Conservation (phyloP, 1,284 basidiomycete species). For the Irpex sp. region DNA sequence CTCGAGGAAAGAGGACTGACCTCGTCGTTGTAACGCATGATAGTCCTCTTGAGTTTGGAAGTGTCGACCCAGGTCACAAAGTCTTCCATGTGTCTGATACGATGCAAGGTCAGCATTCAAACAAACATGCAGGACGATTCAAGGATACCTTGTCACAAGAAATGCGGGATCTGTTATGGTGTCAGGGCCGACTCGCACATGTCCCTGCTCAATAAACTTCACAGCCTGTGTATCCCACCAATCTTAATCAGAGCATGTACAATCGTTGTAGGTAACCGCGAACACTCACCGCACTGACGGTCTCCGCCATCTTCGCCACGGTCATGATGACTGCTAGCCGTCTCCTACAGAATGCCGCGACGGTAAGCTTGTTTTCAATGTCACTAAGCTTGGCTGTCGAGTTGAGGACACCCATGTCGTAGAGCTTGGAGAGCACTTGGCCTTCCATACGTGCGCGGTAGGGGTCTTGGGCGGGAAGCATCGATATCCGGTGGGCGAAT, state of each 20-base stretch:
- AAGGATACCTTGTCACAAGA: conserved; percentile 79
- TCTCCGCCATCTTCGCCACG: conserved; percentile 93
- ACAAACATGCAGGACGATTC: conserved; percentile 11
- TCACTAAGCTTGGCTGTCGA: conserved; percentile 83
- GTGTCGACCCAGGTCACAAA: conserved; percentile 99
- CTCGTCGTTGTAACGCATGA: conserved; percentile 97
- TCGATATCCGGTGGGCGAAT: conserved; percentile 83
- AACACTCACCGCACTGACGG: conserved; percentile 83
- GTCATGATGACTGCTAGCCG: conserved; percentile 93
- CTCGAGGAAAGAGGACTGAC: conserved; percentile 38
- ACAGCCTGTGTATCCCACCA: conserved; percentile 61
- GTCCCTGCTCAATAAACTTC: conserved; percentile 97
- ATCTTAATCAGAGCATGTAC: neutral
- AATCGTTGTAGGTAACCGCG: conserved; percentile 2
- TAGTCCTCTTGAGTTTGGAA: conserved; percentile 92
- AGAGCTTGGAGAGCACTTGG: conserved; percentile 90
- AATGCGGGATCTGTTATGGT: conserved; percentile 96
- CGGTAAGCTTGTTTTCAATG: conserved; percentile 92
- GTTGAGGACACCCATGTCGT: conserved; percentile 94
- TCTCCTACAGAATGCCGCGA: conserved; percentile 90
- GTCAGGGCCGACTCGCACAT: conserved; percentile 95
- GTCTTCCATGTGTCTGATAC: conserved; percentile 89
- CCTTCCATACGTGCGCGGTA: conserved; percentile 85
- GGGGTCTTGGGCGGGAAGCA: conserved; percentile 88
- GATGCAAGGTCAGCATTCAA: neutral